phyloP scores from a whole-genome alignment of 768 basidiomycete species.

The Naematelia encephala region DNA sequence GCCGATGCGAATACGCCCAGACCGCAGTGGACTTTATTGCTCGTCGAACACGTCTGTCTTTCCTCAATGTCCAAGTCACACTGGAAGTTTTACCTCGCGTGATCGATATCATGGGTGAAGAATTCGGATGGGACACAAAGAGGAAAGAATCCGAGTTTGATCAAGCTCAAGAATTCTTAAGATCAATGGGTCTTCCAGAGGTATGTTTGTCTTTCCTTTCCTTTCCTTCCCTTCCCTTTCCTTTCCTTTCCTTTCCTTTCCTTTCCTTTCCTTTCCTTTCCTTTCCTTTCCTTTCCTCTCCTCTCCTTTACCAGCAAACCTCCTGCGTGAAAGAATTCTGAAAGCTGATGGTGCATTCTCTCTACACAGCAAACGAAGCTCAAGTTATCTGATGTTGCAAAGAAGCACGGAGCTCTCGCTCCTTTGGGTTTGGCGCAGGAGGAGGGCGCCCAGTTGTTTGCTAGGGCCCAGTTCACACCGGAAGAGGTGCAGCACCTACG shows the following conservation, averaged over 20 bases:
- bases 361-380: slow-evolving; percentile 28
- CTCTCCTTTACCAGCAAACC: too few species aligned
- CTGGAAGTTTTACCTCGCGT: slow-evolving; percentile 79
- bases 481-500: slow-evolving; percentile 56
- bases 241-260: background rate
- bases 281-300: too few species aligned
- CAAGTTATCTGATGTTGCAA: slow-evolving; percentile 45
- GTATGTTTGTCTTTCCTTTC: slow-evolving; percentile 20
- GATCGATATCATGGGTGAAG: slow-evolving; percentile 84
- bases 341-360: background rate
- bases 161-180: slow-evolving; percentile 64
- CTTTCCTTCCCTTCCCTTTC: background rate
- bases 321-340: too few species aligned
- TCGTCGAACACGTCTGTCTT: slow-evolving; percentile 85
- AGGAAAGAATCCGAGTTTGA: slow-evolving; percentile 64
- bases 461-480: slow-evolving; percentile 59
- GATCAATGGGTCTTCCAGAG: slow-evolving; percentile 74
- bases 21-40: slow-evolving; percentile 92
- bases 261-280: background rate
- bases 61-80: slow-evolving; percentile 84
- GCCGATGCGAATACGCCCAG: slow-evolving; percentile 83
- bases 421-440: slow-evolving; percentile 37
- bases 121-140: slow-evolving; percentile 69
- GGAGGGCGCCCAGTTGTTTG: slow-evolving; percentile 51
- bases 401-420: slow-evolving; percentile 21